Percentiles rank a stretch among this genome's conserved stretches.
Evolutionary conservation across 179 eudicot species (phyloP).

Genomic region (Drosera spatulata): DNA sequence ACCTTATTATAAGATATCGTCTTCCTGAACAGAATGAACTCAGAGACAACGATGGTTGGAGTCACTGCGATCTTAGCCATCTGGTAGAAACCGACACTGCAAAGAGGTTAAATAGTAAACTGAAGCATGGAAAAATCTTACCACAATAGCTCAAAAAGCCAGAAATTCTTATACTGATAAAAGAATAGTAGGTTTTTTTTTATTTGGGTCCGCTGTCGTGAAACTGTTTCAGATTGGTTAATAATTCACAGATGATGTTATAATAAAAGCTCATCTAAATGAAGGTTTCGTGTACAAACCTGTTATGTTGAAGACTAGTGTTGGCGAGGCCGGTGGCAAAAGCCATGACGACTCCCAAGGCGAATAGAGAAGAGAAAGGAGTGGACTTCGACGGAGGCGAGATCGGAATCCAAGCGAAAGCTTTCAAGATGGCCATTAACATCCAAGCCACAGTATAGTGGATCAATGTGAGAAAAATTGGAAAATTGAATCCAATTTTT

Average conservation of each 20-base stretch:
- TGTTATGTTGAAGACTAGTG: slow-evolving; percentile 75
- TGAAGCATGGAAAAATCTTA: too few species aligned
- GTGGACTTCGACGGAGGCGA: slow-evolving; percentile 78
- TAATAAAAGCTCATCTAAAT: too few species aligned
- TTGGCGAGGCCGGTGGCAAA: slow-evolving; percentile 94
- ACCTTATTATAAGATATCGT: slow-evolving; percentile 56
- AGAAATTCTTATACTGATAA: too few species aligned
- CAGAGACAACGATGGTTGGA: slow-evolving; percentile 87
- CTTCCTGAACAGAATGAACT: slow-evolving; percentile 64
- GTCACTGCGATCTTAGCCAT: slow-evolving; percentile 99
- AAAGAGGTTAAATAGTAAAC: background rate
- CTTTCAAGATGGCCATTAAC: slow-evolving; percentile 66
- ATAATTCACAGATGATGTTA: too few species aligned
- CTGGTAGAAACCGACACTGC: slow-evolving; percentile 97
- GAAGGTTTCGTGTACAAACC: slow-evolving; percentile 13
- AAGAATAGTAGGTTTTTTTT: too few species aligned
- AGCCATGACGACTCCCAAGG: slow-evolving; percentile 85
- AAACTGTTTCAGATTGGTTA: too few species aligned
- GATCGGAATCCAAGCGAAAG: slow-evolving; percentile 66
- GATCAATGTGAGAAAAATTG: slow-evolving; percentile 73
- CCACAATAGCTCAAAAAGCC: too few species aligned
- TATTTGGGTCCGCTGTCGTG: too few species aligned
- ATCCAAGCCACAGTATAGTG: slow-evolving; percentile 70
- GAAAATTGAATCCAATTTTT: slow-evolving; percentile 71
- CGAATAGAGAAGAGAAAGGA: slow-evolving; percentile 69